phyloP scores from a whole-genome alignment of 805 yeast species.

The Wickerhamomyces canadensis region DNA sequence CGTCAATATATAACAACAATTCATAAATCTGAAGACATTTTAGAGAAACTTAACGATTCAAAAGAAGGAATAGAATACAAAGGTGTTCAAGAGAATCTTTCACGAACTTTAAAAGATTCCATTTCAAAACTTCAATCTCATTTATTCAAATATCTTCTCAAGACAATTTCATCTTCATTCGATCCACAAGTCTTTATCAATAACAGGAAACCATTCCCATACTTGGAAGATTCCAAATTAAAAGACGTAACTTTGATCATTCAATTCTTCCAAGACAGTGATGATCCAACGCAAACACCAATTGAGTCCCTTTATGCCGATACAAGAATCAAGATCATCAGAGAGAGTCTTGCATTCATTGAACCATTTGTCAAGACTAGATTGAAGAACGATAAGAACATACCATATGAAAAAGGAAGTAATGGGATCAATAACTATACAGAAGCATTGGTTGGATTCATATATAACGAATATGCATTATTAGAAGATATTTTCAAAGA shows the following conservation, averaged over 20 bases:
- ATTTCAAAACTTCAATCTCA: conserved; percentile 48
- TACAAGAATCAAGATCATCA: conserved; percentile 36
- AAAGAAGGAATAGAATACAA: conserved; percentile 40
- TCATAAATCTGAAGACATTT: conserved; percentile 39
- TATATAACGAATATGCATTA: conserved; percentile 46
- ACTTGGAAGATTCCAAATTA: conserved; percentile 30
- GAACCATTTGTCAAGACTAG: conserved; percentile 41
- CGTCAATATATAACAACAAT: conserved; percentile 35
- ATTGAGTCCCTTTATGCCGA: conserved; percentile 32
- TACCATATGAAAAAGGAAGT: conserved; percentile 56
- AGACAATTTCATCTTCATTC: conserved; percentile 34
- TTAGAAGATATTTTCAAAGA: conserved; percentile 37
- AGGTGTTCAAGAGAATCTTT: conserved; percentile 61
- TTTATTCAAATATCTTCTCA: conserved; percentile 38
- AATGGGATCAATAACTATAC: conserved; percentile 53
- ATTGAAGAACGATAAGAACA: conserved; percentile 29
- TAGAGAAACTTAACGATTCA: conserved; percentile 36
- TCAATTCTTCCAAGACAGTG: conserved; percentile 37
- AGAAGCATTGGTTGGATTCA: conserved; percentile 42
- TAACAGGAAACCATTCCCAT: conserved; percentile 37
- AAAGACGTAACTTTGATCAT: conserved; percentile 37
- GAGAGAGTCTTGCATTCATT: conserved; percentile 37
- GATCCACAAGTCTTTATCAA: conserved; percentile 39
- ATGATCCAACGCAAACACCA: conserved; percentile 15
- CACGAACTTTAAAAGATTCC: conserved; percentile 48